These are phyloP conservation scores for Psilocybe cubensis DNA, from an alignment of 768 basidiomycete species.

Conservation along the genomic window DNA sequence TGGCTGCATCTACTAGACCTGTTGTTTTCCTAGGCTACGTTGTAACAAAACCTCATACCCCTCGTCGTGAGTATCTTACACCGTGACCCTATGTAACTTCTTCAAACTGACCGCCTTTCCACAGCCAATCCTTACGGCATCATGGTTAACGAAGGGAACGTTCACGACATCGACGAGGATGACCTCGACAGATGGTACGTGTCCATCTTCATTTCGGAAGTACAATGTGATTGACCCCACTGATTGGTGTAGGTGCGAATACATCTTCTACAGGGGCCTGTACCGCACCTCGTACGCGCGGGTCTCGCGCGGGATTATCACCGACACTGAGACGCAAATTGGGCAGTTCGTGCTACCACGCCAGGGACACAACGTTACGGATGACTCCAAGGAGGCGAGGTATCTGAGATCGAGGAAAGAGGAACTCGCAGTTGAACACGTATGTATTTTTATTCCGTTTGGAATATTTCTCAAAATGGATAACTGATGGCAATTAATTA, in stretches of 20 bases:
- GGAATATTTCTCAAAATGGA: neutral
- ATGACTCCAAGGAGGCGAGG: slow-evolving; percentile 64
- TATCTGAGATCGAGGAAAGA: slow-evolving; percentile 73
- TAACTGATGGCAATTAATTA: neutral
- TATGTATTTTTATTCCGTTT: slow-evolving; percentile 32
- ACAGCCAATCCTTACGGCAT: slow-evolving; percentile 78
- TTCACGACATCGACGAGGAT: slow-evolving; percentile 79
- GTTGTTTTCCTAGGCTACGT: slow-evolving; percentile 85
- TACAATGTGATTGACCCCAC: neutral
- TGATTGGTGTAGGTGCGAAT: slow-evolving; percentile 72
- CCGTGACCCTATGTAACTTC: neutral
- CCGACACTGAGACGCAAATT: slow-evolving; percentile 90
- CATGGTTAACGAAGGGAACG: slow-evolving; percentile 73
- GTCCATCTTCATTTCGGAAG: neutral
- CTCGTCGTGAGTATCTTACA: slow-evolving; percentile 53
- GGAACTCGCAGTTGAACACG: slow-evolving; percentile 65
- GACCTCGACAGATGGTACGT: slow-evolving; percentile 71
- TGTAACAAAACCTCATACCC: slow-evolving; percentile 67
- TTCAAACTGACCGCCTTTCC: neutral
- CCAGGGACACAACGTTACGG: slow-evolving; percentile 52
- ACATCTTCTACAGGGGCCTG: slow-evolving; percentile 82
- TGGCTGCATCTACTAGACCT: slow-evolving; percentile 73
- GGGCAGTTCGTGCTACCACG: slow-evolving; percentile 81
- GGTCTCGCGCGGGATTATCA: slow-evolving; percentile 80
- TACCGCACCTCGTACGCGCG: slow-evolving; percentile 84